Conservation (phyloP, 495 filamentous ascomycete genomes). For the Xylaria flabelliformis region DNA sequence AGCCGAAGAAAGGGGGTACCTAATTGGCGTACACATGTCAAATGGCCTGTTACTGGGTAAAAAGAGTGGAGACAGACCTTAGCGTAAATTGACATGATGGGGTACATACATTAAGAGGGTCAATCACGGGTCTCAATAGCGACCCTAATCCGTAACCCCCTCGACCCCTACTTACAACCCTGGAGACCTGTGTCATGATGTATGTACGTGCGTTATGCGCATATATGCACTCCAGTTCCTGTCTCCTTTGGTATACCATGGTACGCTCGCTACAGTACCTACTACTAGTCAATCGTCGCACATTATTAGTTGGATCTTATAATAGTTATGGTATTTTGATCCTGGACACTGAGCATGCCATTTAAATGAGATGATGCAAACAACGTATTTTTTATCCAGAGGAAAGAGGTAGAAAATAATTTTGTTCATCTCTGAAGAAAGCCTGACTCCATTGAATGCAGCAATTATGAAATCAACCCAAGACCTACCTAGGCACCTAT, state of each 20-base stretch:
- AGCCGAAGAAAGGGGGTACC: constrained; percentile 30
- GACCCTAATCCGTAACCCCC: not conserved
- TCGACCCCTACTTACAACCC: not conserved
- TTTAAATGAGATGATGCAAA: not conserved
- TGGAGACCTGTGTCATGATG: not conserved
- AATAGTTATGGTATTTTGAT: not conserved
- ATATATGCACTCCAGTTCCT: not conserved
- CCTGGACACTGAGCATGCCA: not conserved
- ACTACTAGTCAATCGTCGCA: not conserved
- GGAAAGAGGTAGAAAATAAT: not conserved
- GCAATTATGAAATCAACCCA: constrained; percentile 20
- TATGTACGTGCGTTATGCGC: constrained; percentile 1
- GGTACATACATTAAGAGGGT: constrained; percentile 24
- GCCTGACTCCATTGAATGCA: constrained; percentile 25
- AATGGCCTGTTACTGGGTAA: constrained; percentile 22
- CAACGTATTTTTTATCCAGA: not conserved
- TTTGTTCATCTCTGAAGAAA: constrained; percentile 22
- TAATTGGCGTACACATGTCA: constrained; percentile 22
- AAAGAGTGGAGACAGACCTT: constrained; percentile 19
- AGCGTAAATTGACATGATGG: constrained; percentile 24
- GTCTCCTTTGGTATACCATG: not conserved
- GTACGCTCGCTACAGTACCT: not conserved
- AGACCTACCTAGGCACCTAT: constrained; percentile 3
- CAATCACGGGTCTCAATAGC: not conserved
- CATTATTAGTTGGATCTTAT: not conserved